Evolutionary conservation across 768 basidiomycete species (phyloP).

Genomic region (Cyathus striatus): DNA sequence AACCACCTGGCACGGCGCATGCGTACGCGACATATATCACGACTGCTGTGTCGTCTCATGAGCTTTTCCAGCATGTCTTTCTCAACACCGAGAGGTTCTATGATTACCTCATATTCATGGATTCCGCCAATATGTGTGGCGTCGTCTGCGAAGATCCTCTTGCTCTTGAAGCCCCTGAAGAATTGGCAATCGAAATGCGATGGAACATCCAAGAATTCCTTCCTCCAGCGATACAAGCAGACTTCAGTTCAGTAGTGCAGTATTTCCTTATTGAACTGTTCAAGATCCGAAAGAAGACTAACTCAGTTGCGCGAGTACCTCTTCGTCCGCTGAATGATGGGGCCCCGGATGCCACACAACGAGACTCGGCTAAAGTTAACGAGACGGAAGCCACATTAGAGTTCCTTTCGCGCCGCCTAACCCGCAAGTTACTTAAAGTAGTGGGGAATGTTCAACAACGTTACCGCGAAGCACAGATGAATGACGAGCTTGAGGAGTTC

Average conservation of each 20-base stretch:
- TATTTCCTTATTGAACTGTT: constrained; percentile 85
- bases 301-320: constrained; percentile 59
- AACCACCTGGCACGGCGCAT: constrained; percentile 91
- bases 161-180: constrained; percentile 62
- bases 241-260: constrained; percentile 70
- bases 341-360: constrained; percentile 59
- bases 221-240: constrained; percentile 72
- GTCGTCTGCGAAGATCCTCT: constrained; percentile 80
- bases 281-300: constrained; percentile 61
- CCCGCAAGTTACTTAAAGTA: constrained; percentile 69
- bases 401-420: constrained; percentile 78
- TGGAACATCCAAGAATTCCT: constrained; percentile 95
- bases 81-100: constrained; percentile 86
- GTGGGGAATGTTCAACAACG: constrained; percentile 61
- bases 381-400: constrained; percentile 67
- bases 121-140: constrained; percentile 86
- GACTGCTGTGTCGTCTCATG: constrained; percentile 89
- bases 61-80: constrained; percentile 91
- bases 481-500: constrained; percentile 56
- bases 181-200: constrained; percentile 71
- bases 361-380: constrained; percentile 59
- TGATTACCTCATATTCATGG: constrained; percentile 95
- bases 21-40: constrained; percentile 96
- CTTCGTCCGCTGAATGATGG: constrained; percentile 63
- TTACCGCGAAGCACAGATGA: constrained; percentile 53